Evolutionary conservation across 768 basidiomycete species (phyloP), one percentile per base, ranked within the genome.

Genomic region (Cystobasidium onofrii): DNA sequence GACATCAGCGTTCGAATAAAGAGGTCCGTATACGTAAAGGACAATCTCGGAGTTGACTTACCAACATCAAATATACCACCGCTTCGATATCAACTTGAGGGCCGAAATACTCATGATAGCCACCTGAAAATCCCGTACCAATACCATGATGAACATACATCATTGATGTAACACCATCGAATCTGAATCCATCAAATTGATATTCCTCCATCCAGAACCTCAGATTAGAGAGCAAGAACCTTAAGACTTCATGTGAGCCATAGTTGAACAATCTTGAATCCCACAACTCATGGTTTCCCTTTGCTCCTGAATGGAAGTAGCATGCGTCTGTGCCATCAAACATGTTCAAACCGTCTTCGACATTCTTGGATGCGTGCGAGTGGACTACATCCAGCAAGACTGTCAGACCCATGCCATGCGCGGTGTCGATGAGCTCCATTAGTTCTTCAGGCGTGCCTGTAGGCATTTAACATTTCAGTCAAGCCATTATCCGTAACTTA

Each of bases 101-200:
- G 17, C 94, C 95, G 81, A 97, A 99, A 82, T 99, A 99, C 81
- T 99, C 96, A 79, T 96, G 91, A 82, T 99, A 99, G 15, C 91
- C 94, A 31, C 95, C 94, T 50, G 92, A 95, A 83, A 99, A 99
- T 20, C 95, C 96, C 9, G 93, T 87, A 18, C 95, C 95, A 77
- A 98, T 98, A 12, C 96, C 96, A 81, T 98, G 96, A 80, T 99
- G 96, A 64, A 87, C 83, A 83, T 97, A 99, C 92, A 99, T 94
- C 95, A 98, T 98, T 80, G 92, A 94, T 1, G 96, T 99, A 61
- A 99, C 96, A 31, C 96, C 96, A 77, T 99, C 96, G 80, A 99
- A 99, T 52, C 96, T 84, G 86, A 97, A 99, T 13, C 96, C 96
- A 78, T 98, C 96, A 80, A 99, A 97, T 77, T 86, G 86, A 82